Evolutionary conservation across 2,329 filamentous ascomycete species (phyloP).

Genomic region (Fusarium falciforme): DNA sequence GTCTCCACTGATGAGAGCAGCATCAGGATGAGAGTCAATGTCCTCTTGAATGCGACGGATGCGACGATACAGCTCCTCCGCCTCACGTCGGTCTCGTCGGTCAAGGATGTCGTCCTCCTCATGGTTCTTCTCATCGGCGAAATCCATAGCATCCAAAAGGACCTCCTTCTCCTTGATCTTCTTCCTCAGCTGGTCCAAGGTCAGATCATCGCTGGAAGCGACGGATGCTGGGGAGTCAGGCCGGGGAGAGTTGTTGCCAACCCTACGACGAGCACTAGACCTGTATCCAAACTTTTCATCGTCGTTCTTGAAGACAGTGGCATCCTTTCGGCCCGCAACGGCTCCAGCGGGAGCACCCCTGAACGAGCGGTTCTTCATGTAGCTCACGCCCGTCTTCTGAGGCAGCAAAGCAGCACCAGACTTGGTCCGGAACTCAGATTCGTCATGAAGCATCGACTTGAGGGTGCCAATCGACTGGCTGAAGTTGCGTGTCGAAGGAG

Average conservation of each 20-base stretch:
- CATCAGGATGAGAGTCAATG: conserved; percentile 89
- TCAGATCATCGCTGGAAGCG: conserved; percentile 82
- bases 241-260: conserved; percentile 84
- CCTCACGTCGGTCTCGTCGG: conserved; percentile 88
- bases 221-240: conserved; percentile 79
- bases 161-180: conserved; percentile 95
- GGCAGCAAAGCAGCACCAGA: conserved; percentile 91
- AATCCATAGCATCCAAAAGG: conserved; percentile 94
- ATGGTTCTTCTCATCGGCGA: conserved; percentile 87
- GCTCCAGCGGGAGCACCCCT: conserved; percentile 69
- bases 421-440: conserved; percentile 89
- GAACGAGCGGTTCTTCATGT: conserved; percentile 96
- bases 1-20: conserved; percentile 75
- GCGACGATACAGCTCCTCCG: conserved; percentile 92
- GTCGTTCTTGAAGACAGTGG: conserved; percentile 96
- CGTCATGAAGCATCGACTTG: conserved; percentile 88
- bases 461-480: conserved; percentile 93
- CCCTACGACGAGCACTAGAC: conserved; percentile 89
- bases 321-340: conserved; percentile 82
- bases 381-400: conserved; percentile 97
- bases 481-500: conserved; percentile 93
- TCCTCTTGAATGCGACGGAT: conserved; percentile 94
- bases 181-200: conserved; percentile 89
- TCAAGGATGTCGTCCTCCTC: conserved; percentile 96
- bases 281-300: conserved; percentile 92